Base-by-base conservation (phyloP, 768 basidiomycete genomes). In the Serendipita sp. region DNA sequence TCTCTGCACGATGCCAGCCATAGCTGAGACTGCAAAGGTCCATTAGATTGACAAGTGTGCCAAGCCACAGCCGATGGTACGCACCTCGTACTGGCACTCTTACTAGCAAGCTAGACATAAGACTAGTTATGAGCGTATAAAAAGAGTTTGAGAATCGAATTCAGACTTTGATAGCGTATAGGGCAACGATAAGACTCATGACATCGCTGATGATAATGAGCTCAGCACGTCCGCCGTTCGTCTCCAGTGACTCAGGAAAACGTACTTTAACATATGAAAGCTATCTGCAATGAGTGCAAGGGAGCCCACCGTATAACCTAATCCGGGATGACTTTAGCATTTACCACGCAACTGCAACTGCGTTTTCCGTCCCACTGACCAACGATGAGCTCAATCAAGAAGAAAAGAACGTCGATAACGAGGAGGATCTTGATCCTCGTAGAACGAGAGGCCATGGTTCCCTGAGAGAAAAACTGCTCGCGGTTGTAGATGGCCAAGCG, bases 1-100 rank as follows among this genome's bases (percentile, higher is more conserved):
- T 94, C 72, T 96, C 94, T 16, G 96, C 96, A 67, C 96, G 81
- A 74, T 98, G 94, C 95, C 94, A 98, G n/a, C 94, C 95, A 73
- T 98, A 98, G 3, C 56, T 60, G 16, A 60, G 34, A n/a, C 56
- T 60, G 18, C 10, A 60, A 18, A 51, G n/a, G 13, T 13, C 10
- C 48, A 52, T 52, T n/a, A 16, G 5, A 34, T 52, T 7, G 32
- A 2, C 48, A n/a, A 52, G 48, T 32, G 48, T 18, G 48, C 2
- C 36, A 34, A 34, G 56, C 34, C 28, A 60, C 56, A 28, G 35
- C 8, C 48, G 18, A 34, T 52, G 16, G 7, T 23, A n/a, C 18
- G 18, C 48, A 60, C 56, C 56, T 60, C 16, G 56, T 23, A 38
- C 56, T 60, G 35, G 56, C 56, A 35, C 30, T 60, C 32, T n/a